Conservation (phyloP, 768 basidiomycete genomes). For the Lanmaoa rubissima region DNA sequence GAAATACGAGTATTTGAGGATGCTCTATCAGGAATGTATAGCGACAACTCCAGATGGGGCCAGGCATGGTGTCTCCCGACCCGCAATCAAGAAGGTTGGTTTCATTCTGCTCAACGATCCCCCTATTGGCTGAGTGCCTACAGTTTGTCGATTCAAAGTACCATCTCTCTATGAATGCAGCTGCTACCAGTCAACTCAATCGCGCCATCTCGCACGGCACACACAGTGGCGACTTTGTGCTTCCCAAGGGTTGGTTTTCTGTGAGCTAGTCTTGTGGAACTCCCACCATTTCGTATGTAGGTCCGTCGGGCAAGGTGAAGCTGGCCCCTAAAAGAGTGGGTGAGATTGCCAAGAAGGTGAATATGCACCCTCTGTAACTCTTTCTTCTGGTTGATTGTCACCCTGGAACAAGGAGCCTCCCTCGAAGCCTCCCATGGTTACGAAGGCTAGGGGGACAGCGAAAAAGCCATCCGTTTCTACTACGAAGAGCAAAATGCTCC, state of each 20-base stretch:
- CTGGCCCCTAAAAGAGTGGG: slow-evolving; percentile 15
- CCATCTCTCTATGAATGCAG: slow-evolving; percentile 44
- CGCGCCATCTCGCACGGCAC: slow-evolving; percentile 54
- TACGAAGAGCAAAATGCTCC: not conserved
- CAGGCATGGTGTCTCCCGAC: slow-evolving; percentile 72
- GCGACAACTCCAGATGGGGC: slow-evolving; percentile 58
- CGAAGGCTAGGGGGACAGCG: not conserved
- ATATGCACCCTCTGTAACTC: not conserved
- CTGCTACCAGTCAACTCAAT: slow-evolving; percentile 47
- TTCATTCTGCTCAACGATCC: not conserved
- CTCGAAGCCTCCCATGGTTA: not conserved
- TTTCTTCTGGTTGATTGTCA: not conserved
- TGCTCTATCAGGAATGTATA: slow-evolving; percentile 64
- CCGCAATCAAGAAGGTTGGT: slow-evolving; percentile 75
- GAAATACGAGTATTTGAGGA: not conserved
- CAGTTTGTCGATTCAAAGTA: slow-evolving; percentile 58
- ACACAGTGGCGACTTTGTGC: slow-evolving; percentile 48
- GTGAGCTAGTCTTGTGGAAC: not conserved
- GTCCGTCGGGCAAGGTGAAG: slow-evolving; percentile 29
- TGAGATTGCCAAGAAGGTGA: slow-evolving; percentile 18
- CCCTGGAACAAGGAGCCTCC: slow-evolving; percentile 15
- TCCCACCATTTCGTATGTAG: slow-evolving; percentile 3
- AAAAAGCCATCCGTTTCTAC: not conserved
- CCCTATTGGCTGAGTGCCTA: not conserved
- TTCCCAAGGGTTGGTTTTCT: slow-evolving; percentile 49